phyloP scores from a whole-genome alignment of 2,329 filamentous ascomycete genomes.

The Fusarium chlamydosporum region DNA sequence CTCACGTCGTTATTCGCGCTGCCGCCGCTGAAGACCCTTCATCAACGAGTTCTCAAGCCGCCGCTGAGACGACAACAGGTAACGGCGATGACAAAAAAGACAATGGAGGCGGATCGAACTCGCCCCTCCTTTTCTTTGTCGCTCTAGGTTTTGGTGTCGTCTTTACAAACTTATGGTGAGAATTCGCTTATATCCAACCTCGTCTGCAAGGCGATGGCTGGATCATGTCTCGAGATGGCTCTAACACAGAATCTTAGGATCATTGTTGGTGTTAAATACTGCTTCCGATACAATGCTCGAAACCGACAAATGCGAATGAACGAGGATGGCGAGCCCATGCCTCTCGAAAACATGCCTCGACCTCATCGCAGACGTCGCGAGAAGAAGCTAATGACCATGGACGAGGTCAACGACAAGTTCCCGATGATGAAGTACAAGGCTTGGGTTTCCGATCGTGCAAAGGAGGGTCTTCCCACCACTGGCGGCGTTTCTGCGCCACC shows the following conservation, averaged over 20 bases:
- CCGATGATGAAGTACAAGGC: constrained; percentile 96
- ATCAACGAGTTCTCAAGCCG: constrained; percentile 41
- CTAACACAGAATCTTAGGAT: constrained; percentile 75
- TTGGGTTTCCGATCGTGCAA: constrained; percentile 88
- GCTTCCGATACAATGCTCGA: constrained; percentile 96
- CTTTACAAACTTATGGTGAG: constrained; percentile 98
- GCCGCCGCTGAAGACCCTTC: constrained; percentile 41
- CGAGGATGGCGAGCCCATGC: constrained; percentile 90
- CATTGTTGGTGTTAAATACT: constrained; percentile 99
- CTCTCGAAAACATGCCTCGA: constrained; percentile 85
- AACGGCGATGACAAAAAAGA: constrained; percentile 32
- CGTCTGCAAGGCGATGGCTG: constrained; percentile 73
- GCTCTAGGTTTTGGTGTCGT: constrained; percentile 97
- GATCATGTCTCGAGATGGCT: constrained; percentile 11
- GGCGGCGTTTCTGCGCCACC: constrained; percentile 84
- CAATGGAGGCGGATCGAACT: constrained; percentile 56
- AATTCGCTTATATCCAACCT: constrained; percentile 23
- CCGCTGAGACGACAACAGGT: constrained; percentile 35
- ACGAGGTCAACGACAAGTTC: constrained; percentile 98
- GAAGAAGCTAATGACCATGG: constrained; percentile 99
- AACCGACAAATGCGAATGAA: constrained; percentile 83
- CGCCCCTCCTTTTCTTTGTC: constrained; percentile 81
- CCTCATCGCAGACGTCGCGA: constrained; percentile 89
- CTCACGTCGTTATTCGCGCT: constrained; percentile 47
- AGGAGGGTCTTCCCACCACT: constrained; percentile 84